Evolutionary conservation across 441 rosid genomes (phyloP).

Genomic region (Arabidopsis lyrata): DNA sequence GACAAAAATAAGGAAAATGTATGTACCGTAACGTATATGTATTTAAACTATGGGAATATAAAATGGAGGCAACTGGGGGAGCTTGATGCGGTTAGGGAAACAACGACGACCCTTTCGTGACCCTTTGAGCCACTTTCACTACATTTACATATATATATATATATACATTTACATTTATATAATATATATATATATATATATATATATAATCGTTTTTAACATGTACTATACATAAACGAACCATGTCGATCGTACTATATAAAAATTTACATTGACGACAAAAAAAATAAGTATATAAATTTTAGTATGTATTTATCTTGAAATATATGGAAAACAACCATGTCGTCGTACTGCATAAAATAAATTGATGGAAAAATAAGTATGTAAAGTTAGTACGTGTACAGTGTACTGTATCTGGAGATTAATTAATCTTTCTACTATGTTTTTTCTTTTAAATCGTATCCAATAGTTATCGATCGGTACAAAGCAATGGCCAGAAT

Average conservation of each 20-base stretch:
- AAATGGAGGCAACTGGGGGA: conserved; percentile 50
- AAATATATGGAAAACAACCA: not conserved
- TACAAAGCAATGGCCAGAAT: not conserved
- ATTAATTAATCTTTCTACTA: too few relatives aligned
- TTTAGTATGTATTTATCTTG: not conserved
- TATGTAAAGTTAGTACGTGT: not conserved
- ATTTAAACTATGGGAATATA: conserved; percentile 30
- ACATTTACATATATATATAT: too few relatives aligned
- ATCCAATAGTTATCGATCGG: not conserved
- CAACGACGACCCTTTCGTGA: conserved; percentile 54
- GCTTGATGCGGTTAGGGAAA: conserved; percentile 34
- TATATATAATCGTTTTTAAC: not conserved
- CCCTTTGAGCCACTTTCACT: conserved; percentile 53
- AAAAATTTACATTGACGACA: not conserved
- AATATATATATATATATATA: too few relatives aligned
- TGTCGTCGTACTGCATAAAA: not conserved
- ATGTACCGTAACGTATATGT: not conserved
- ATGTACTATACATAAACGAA: not conserved
- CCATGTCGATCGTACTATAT: not conserved
- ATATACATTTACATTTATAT: too few relatives aligned
- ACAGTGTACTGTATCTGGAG: too few relatives aligned
- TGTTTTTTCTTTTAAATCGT: too few relatives aligned
- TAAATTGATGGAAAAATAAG: not conserved
- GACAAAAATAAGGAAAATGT: conserved; percentile 10
- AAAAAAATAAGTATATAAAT: not conserved